Conservation (phyloP, 2,329 filamentous ascomycete genomes). For the Fusarium sp. region DNA sequence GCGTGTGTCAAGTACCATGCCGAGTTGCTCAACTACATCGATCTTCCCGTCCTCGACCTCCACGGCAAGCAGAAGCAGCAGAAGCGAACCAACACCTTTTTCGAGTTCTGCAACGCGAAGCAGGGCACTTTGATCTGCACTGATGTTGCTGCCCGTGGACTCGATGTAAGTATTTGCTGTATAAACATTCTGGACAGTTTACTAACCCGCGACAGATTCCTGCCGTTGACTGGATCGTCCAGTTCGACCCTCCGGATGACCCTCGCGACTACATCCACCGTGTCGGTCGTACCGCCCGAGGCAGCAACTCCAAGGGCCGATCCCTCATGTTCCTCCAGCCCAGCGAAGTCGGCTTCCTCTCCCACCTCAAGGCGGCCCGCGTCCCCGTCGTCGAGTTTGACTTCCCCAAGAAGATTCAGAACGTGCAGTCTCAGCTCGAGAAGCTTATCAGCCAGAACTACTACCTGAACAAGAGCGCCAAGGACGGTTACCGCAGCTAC, state of each 20-base stretch:
- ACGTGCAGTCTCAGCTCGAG: slow-evolving; percentile 91
- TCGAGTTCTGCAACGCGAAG: slow-evolving; percentile 85
- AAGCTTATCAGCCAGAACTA: slow-evolving; percentile 96
- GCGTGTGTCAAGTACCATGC: slow-evolving; percentile 96
- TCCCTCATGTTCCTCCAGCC: slow-evolving; percentile 95
- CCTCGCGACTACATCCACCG: slow-evolving; percentile 94
- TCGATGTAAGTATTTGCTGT: slow-evolving; percentile 72
- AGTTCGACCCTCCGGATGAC: slow-evolving; percentile 95
- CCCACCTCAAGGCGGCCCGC: slow-evolving; percentile 88
- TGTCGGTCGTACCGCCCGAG: slow-evolving; percentile 93
- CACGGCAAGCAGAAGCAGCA: slow-evolving; percentile 99
- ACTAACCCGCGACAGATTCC: slow-evolving; percentile 72
- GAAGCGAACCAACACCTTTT: slow-evolving; percentile 98
- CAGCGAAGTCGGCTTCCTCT: slow-evolving; percentile 90
- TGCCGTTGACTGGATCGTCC: slow-evolving; percentile 94
- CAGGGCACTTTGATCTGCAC: slow-evolving; percentile 94
- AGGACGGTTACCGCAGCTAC: slow-evolving; percentile 87
- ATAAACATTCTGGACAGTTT: background rate
- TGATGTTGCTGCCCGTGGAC: slow-evolving; percentile 92
- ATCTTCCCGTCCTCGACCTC: slow-evolving; percentile 86
- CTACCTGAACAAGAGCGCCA: slow-evolving; percentile 90
- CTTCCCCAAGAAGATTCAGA: slow-evolving; percentile 92
- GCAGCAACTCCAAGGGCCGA: slow-evolving; percentile 83
- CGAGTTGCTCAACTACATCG: slow-evolving; percentile 97
- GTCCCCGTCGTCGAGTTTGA: slow-evolving; percentile 97